These are phyloP conservation scores for Ophiostoma sp. DNA, from an alignment of 2,329 filamentous ascomycete species.

Conservation along the genomic window DNA sequence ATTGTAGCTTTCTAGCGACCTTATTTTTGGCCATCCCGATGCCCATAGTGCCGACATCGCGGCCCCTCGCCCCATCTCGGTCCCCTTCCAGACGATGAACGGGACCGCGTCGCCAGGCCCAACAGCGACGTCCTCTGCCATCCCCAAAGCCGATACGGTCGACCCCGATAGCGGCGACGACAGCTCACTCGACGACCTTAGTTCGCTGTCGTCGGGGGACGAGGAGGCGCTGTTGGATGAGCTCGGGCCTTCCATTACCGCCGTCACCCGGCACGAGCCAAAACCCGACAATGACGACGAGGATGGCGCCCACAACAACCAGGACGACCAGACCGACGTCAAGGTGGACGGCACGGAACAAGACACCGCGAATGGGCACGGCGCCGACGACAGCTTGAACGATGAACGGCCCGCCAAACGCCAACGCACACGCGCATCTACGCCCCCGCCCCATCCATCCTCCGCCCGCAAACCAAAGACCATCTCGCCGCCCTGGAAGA, in stretches of 20 bases:
- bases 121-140: constrained; percentile 36
- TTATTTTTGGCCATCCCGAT: constrained; percentile 53
- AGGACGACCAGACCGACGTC: constrained; percentile 27
- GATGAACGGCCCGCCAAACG: constrained; percentile 54
- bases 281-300: constrained; percentile 29
- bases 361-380: background rate
- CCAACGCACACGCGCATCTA: constrained; percentile 52
- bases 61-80: constrained; percentile 42
- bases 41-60: constrained; percentile 52
- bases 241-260: constrained; percentile 17
- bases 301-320: constrained; percentile 13
- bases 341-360: constrained; percentile 26
- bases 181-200: constrained; percentile 18
- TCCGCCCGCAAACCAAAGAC: constrained; percentile 43
- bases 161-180: constrained; percentile 18
- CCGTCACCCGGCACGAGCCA: background rate
- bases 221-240: constrained; percentile 19
- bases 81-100: constrained; percentile 49
- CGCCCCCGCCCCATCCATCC: constrained; percentile 28
- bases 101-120: constrained; percentile 53
- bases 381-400: background rate
- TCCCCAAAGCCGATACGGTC: constrained; percentile 25
- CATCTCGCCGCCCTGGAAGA: constrained; percentile 90
- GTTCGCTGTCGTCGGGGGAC: constrained; percentile 16
- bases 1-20: constrained; percentile 48